A percentile compares a stretch with the other conserved stretches of the same genome.
Conservation (phyloP, 2,329 filamentous ascomycete species). For the Penicillium hesseltinei region DNA sequence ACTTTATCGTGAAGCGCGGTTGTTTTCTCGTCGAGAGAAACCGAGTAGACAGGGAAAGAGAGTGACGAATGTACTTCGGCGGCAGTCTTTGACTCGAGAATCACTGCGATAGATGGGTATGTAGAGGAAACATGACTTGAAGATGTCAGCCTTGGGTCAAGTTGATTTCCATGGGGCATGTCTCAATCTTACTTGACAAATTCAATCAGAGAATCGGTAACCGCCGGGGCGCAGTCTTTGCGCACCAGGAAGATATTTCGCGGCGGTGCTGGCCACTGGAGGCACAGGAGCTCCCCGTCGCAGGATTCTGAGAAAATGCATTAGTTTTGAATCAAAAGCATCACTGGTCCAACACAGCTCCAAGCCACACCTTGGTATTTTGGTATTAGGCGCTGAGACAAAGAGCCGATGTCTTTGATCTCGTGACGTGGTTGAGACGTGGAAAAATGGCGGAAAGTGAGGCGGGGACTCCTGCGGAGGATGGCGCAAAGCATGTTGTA, state of each 20-base stretch:
- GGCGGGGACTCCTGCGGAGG: constrained; percentile 12
- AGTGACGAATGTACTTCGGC: constrained; percentile 67
- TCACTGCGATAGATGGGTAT: constrained; percentile 76
- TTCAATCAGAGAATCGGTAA: constrained; percentile 57
- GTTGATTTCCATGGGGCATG: not conserved
- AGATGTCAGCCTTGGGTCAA: constrained; percentile 35
- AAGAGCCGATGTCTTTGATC: constrained; percentile 45
- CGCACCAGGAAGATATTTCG: constrained; percentile 68
- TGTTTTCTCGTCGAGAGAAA: constrained; percentile 34
- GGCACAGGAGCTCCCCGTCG: constrained; percentile 60
- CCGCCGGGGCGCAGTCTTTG: constrained; percentile 59
- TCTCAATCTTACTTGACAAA: constrained; percentile 48
- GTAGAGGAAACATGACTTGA: constrained; percentile 70
- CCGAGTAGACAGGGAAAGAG: constrained; percentile 68
- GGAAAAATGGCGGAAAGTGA: constrained; percentile 40
- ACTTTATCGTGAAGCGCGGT: constrained; percentile 71
- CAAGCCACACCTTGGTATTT: constrained; percentile 59
- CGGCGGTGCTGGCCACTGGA: constrained; percentile 67
- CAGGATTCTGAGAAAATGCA: constrained; percentile 48
- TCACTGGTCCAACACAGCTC: not conserved
- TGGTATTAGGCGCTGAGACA: constrained; percentile 57
- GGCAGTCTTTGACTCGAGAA: constrained; percentile 78
- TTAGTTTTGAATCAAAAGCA: constrained; percentile 5
- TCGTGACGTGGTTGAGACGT: constrained; percentile 40
- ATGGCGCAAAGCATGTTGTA: constrained; percentile 23